Base-by-base conservation (phyloP, 805 yeast species). In the Wickerhamiella australiensis region DNA sequence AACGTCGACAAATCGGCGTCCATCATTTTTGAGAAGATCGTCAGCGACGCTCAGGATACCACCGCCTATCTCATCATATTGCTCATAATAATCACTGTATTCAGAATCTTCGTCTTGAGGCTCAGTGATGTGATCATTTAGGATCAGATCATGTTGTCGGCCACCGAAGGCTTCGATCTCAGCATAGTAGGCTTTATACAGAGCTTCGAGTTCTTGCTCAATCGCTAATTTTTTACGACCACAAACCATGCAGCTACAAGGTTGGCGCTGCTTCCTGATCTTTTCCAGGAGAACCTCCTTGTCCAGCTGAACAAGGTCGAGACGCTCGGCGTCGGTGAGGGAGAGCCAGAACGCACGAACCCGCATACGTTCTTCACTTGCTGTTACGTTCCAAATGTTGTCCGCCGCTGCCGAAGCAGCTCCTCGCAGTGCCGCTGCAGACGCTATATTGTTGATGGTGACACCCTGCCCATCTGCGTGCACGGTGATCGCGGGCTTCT, bases 241-340 rank as follows among this genome's bases (percentile, higher is more conserved):
- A 66, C 96, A 88, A 17, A 78, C 78, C 3, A 79, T 68, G 61
- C 96, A 88, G 51, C 77, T 73, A 62, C 95, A 87, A 23, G 64
- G 62, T 22, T 69, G 66, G 54, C 72, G 70, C 59, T 77, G 80
- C 78, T 52, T 73, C 53, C 74, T 76, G 62, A 85, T 76, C 40
- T 78, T 72, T 45, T 74, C 75, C 65, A 83, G 70, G 1, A 87
- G 78, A 37, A 84, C 79, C 43, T 76, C 76, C 60, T 79, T 81
- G 56, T 83, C 85, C 41, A 84, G 75, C 57, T 74, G 72, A 26
- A 84, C 73, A 21, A 86, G 72, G 26, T 74, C 68, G 56, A 74
- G 70, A 57, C 83, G 81, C 56, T 77, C 79, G 3, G 72, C 74
- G n/a, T 76, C 71, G 18, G 73, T 69, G 33, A 86, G 68, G 5